Percentiles rank a stretch among this genome's conserved stretches.
phyloP scores from a whole-genome alignment of 129 eudicot genomes.

The carrot (Daucus carota) region DNA sequence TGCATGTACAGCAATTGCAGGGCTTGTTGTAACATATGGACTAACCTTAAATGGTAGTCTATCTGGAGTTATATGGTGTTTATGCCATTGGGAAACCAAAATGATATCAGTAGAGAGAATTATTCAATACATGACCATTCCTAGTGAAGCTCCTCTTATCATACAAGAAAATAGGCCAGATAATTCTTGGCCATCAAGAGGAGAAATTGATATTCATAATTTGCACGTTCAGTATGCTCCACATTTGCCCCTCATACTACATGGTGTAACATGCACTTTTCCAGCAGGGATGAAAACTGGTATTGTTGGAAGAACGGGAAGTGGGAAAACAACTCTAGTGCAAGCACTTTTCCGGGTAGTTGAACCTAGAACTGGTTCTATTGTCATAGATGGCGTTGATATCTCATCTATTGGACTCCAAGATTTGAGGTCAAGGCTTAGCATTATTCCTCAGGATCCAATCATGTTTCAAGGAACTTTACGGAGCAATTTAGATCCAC shows the following conservation, averaged over 20 bases:
- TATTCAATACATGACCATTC: slow-evolving; percentile 68
- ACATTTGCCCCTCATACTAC: slow-evolving; percentile 65
- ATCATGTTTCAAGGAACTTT: slow-evolving; percentile 93
- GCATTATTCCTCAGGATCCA: slow-evolving; percentile 98
- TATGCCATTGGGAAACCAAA: slow-evolving; percentile 77
- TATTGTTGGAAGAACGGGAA: slow-evolving; percentile 91
- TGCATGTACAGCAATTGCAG: slow-evolving; percentile 52
- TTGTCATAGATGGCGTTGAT: slow-evolving; percentile 68
- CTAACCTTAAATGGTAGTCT: slow-evolving; percentile 56
- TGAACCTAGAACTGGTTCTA: slow-evolving; percentile 75
- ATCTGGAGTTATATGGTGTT: slow-evolving; percentile 52
- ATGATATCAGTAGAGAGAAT: slow-evolving; percentile 97
- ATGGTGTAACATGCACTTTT: slow-evolving; percentile 64
- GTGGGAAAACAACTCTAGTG: slow-evolving; percentile 88
- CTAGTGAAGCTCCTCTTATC: slow-evolving; percentile 82
- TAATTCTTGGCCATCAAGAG: slow-evolving; percentile 69
- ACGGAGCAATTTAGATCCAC: slow-evolving; percentile 94
- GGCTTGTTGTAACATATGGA: slow-evolving; percentile 80
- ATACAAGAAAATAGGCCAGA: slow-evolving; percentile 53
- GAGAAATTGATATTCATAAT: slow-evolving; percentile 64
- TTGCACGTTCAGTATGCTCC: slow-evolving; percentile 93
- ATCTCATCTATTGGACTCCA: slow-evolving; percentile 72
- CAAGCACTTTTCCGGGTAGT: slow-evolving; percentile 86
- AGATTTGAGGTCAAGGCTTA: slow-evolving; percentile 90
- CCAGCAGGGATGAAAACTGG: slow-evolving; percentile 84